Evolutionary conservation across 2,329 filamentous ascomycete species (phyloP), one percentile per base, ranked within the genome.

Genomic region (Drechslerella coelobrocha): DNA sequence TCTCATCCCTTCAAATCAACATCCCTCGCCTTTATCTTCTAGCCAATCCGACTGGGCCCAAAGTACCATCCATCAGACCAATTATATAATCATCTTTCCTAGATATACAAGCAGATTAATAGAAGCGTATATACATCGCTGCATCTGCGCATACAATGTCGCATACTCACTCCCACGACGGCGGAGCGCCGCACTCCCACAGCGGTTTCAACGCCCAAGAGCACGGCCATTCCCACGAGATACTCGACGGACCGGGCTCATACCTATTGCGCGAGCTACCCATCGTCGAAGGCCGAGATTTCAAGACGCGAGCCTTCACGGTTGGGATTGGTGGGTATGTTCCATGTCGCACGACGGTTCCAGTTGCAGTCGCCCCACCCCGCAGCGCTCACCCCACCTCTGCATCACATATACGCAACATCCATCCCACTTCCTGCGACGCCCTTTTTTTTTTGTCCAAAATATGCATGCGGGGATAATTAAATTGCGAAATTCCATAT

Each of bases 181-280:
- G 55, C 29, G 53, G 53, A 2, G 14, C n/a, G 69, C 77, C 79
- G 31, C 86, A 87, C 77, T 82, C 84, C 4, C 86, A 89, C 78
- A 84, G 86, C 62, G 82, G 82, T 59, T 80, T 82, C 62, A 83
- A 85, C 74, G 82, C 83, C 17, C 83, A 85, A 78, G 79, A 79
- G 50, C 94, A 97, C 79, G 94, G 94, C 76, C 94, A 99, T 82
- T 90, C 89, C 1, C 94, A 97, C 79, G 94, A 97, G 83, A 92
- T 97, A 77, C 89, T 97, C 75, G 89, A 94, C 77, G 93, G 93
- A 0, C 94, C 94, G 0, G 94, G 94, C 47, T 96, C 91, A 77
- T 97, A 89, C 78, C 80, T 94, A 29, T 88, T 89, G 54, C 88
- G 94, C 14, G 94, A 97, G 81, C 92, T 96, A 90, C 94, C 93